Percentiles rank a stretch among this genome's conserved stretches.
phyloP scores from a whole-genome alignment of 176 grass and related monocot species.

The Musa itinerans region DNA sequence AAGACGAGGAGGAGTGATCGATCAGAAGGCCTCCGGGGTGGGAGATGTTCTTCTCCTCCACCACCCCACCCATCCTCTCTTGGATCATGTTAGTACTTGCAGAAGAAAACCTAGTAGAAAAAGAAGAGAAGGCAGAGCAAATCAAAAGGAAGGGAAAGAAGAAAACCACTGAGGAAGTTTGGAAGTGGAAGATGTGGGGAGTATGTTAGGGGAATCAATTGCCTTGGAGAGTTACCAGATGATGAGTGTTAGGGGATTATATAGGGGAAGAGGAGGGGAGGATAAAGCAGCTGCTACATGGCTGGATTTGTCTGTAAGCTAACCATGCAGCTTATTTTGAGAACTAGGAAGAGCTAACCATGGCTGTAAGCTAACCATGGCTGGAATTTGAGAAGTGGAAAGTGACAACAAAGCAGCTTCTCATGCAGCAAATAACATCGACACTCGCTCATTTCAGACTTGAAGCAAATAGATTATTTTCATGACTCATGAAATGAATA shows the following conservation, averaged over 20 bases:
- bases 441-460: too few species aligned
- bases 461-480: too few species aligned
- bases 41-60: conserved; percentile 4
- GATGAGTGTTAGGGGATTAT: neutral
- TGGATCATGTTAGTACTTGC: conserved; percentile 1
- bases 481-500: too few species aligned
- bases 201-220: too few species aligned
- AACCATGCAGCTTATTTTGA: too few species aligned
- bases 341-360: too few species aligned
- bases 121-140: neutral
- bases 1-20: neutral
- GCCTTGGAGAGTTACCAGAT: too few species aligned
- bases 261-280: neutral
- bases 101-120: neutral
- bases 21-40: neutral
- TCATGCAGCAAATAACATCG: too few species aligned
- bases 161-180: neutral
- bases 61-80: conserved; percentile 2
- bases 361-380: too few species aligned
- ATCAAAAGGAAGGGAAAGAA: neutral
- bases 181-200: too few species aligned
- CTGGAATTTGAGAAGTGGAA: too few species aligned
- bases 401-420: too few species aligned
- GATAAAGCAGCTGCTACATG: conserved; percentile 6
- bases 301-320: neutral